Percentiles rank a stretch among this genome's conserved stretches.
Evolutionary conservation across 192 early-diverging fungal genomes (phyloP).

Genomic region (Thamnidium elegans): DNA sequence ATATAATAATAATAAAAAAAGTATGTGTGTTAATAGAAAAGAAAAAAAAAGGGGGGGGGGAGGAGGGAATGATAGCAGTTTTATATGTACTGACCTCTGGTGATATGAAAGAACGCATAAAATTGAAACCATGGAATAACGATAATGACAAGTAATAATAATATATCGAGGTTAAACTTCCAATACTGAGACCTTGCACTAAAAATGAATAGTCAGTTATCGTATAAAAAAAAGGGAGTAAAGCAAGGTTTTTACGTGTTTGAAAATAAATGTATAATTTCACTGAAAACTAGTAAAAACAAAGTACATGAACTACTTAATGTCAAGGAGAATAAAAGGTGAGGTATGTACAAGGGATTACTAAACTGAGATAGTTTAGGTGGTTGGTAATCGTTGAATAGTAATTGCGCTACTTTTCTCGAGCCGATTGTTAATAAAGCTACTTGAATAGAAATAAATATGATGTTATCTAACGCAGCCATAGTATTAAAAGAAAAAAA

Average conservation of each 20-base stretch:
- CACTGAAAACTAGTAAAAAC: conserved; percentile 82
- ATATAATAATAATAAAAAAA: no score
- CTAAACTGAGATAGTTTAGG: neutral
- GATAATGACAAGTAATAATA: conserved; percentile 66
- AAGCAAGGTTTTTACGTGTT: conserved; percentile 41
- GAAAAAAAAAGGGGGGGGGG: no score
- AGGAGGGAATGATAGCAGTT: no score
- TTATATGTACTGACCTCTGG: no score
- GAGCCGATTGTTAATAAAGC: conserved; percentile 3
- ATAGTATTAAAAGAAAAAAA: neutral
- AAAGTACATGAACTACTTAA: conserved; percentile 74
- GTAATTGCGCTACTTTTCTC: neutral
- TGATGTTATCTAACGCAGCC: neutral
- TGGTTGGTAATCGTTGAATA: conserved; percentile 18
- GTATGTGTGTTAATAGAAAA: conserved; percentile 1
- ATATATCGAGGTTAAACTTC: conserved; percentile 63
- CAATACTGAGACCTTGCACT: conserved; percentile 75
- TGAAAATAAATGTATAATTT: conserved; percentile 68
- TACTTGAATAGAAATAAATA: conserved; percentile 10
- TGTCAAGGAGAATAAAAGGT: conserved; percentile 66
- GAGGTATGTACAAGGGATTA: conserved; percentile 7
- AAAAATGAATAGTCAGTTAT: neutral
- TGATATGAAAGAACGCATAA: conserved; percentile 53
- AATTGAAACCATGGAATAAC: conserved; percentile 78
- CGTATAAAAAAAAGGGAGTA: neutral